A percentile compares a stretch with the other conserved stretches of the same genome.
These are phyloP conservation scores for Fraxinus angustifolia DNA, from an alignment of 305 asterid species.

Conservation along the genomic window DNA sequence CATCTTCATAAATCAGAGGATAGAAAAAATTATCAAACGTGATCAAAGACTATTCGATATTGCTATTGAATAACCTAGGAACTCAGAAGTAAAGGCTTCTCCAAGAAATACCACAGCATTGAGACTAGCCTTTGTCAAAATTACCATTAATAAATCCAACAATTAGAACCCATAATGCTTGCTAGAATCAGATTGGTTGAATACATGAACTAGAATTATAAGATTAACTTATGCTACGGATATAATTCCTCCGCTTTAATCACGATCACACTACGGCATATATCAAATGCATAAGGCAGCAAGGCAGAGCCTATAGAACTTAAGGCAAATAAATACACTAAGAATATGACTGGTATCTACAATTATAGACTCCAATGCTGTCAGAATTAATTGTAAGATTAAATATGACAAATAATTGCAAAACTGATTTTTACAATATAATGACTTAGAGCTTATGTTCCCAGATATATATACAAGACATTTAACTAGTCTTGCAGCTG, in stretches of 20 bases:
- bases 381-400: neutral
- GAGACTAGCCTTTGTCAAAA: neutral
- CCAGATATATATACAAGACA: neutral
- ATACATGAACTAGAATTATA: neutral
- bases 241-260: neutral
- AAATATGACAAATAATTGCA: neutral
- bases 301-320: neutral
- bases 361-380: conserved; percentile 3
- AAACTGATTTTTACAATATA: neutral
- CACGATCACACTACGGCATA: neutral
- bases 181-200: neutral
- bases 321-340: neutral
- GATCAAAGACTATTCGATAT: neutral
- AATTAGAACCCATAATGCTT: neutral
- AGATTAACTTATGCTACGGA: neutral
- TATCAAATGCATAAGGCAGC: conserved; percentile 14
- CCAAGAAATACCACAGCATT: neutral
- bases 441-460: neutral
- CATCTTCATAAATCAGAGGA: neutral
- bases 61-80: neutral
- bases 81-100: neutral
- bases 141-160: neutral
- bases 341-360: neutral
- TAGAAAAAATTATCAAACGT: neutral
- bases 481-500: neutral